A percentile compares a stretch with the other conserved stretches of the same genome.
Conservation (phyloP, 371 early-diverging fungal species). For the Mucor plumbeus region DNA sequence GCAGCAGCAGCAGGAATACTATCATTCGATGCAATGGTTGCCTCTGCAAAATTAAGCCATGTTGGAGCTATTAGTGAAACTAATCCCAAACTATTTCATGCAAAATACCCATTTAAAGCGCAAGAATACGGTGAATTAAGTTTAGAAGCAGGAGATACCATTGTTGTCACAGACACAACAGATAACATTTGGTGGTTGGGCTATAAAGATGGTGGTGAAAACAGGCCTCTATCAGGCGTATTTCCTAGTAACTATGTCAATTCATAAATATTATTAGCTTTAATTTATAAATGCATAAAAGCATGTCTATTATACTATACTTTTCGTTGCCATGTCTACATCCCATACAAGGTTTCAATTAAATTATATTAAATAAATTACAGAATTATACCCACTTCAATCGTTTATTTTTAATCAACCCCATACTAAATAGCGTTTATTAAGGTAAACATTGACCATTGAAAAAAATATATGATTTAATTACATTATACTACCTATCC, state of each 20-base stretch:
- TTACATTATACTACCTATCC: too few relatives aligned
- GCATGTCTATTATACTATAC: too few relatives aligned
- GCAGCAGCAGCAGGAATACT: conserved; percentile 31
- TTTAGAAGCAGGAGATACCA: conserved; percentile 66
- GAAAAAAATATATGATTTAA: too few relatives aligned
- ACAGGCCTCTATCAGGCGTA: conserved; percentile 33
- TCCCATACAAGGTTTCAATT: too few relatives aligned
- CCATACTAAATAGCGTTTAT: too few relatives aligned
- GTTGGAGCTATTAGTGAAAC: conserved; percentile 28
- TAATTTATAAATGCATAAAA: too few relatives aligned
- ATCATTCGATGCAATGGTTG: conserved; percentile 35
- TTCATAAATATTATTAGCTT: not conserved
- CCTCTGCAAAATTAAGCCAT: conserved; percentile 29
- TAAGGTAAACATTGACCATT: too few relatives aligned
- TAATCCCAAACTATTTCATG: conserved; percentile 59
- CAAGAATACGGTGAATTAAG: conserved; percentile 80
- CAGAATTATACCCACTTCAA: too few relatives aligned
- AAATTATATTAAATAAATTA: too few relatives aligned
- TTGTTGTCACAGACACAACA: conserved; percentile 77
- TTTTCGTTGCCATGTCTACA: too few relatives aligned
- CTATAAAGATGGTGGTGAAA: conserved; percentile 63
- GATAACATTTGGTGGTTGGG: conserved; percentile 89
- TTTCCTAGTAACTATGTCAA: conserved; percentile 48
- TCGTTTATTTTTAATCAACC: too few relatives aligned
- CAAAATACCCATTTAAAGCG: conserved; percentile 75